Evolutionary conservation across 257 asterid genomes (phyloP).

Genomic region (Solanum dulcamara): DNA sequence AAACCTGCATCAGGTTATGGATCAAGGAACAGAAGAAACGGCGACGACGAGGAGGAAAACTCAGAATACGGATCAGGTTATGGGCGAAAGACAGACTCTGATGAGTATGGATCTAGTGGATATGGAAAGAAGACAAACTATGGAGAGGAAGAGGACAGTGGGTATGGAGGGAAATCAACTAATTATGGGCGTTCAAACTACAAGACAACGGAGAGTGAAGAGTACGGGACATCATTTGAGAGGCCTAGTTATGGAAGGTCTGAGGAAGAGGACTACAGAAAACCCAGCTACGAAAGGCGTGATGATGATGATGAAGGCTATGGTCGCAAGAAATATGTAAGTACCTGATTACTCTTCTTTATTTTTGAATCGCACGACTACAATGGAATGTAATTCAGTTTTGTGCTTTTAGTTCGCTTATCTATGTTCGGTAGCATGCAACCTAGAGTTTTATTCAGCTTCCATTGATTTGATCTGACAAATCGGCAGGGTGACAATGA

Average conservation of each 20-base stretch:
- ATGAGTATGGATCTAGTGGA: conserved; percentile 10
- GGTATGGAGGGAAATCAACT: neutral
- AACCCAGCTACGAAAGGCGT: conserved; percentile 42
- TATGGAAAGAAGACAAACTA: conserved; percentile 13
- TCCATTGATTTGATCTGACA: neutral
- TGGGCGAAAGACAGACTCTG: neutral
- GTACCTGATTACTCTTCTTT: neutral
- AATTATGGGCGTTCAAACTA: conserved; percentile 1
- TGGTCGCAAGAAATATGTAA: conserved; percentile 74
- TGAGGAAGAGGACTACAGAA: conserved; percentile 43
- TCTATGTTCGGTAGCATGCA: neutral
- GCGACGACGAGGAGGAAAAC: neutral
- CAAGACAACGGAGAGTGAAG: conserved; percentile 1
- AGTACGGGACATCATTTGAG: neutral
- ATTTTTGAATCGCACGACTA: neutral
- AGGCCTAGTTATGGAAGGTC: conserved; percentile 12
- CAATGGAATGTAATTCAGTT: neutral
- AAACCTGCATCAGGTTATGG: neutral
- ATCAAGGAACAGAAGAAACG: neutral
- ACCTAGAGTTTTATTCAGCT: neutral
- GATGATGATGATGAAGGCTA: conserved; percentile 28
- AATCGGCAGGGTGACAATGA: conserved; percentile 23
- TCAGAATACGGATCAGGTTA: conserved; percentile 6
- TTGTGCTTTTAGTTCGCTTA: neutral
- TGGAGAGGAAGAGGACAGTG: conserved; percentile 8